These are phyloP conservation scores for Hydnomerulius pinastri DNA, from an alignment of 768 basidiomycete species.

Conservation along the genomic window DNA sequence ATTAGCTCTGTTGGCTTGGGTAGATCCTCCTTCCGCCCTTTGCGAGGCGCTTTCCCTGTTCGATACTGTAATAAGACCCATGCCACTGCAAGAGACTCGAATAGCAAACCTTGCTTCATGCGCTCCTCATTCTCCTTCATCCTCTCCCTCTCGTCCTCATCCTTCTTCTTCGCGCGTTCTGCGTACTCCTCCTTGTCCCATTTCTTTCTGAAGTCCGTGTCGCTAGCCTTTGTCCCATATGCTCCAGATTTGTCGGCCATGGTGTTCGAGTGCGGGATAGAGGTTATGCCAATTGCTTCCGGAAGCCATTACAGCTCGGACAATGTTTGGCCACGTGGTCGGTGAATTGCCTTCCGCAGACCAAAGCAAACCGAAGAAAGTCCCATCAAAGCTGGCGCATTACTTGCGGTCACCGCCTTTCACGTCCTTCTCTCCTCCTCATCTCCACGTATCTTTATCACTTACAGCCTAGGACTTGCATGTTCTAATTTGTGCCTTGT, in stretches of 20 bases:
- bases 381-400: no score
- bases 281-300: conserved; percentile 1
- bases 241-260: conserved; percentile 38
- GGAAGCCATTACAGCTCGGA: background rate
- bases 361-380: no score
- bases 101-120: conserved; percentile 70
- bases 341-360: background rate
- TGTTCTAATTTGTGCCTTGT: conserved; percentile 3
- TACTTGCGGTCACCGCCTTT: background rate
- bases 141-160: conserved; percentile 75
- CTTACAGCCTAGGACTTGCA: background rate
- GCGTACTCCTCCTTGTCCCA: conserved; percentile 96
- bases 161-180: conserved; percentile 80
- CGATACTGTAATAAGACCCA: background rate
- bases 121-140: conserved; percentile 87
- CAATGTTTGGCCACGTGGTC: background rate
- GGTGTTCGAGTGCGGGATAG: background rate
- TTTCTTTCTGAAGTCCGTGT: conserved; percentile 83
- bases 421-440: background rate
- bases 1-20: conserved; percentile 94
- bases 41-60: conserved; percentile 81
- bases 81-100: background rate
- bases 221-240: conserved; percentile 42
- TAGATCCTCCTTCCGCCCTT: conserved; percentile 64
- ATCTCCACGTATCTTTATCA: conserved; percentile 8